A percentile compares a stretch with the other conserved stretches of the same genome.
These are phyloP conservation scores for Polyplosphaeria fusca DNA, from an alignment of 495 filamentous ascomycete species.

Conservation along the genomic window DNA sequence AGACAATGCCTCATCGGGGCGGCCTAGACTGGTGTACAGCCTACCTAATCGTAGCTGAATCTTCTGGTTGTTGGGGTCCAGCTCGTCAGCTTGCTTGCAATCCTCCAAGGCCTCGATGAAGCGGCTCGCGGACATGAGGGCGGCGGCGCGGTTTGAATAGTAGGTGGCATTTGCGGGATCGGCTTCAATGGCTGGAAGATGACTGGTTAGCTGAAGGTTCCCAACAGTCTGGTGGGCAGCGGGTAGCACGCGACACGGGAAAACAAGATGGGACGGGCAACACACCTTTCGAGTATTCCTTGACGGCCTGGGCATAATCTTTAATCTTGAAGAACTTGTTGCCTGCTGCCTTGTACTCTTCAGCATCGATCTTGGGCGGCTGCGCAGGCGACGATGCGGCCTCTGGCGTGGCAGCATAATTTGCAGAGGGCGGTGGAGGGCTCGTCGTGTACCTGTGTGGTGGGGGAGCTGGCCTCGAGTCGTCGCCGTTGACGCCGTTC, in stretches of 20 bases:
- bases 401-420: constrained; percentile 38
- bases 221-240: background rate
- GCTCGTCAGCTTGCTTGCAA: constrained; percentile 70
- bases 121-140: constrained; percentile 78
- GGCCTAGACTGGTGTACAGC: constrained; percentile 80
- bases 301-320: constrained; percentile 79
- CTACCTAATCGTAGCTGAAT: constrained; percentile 83
- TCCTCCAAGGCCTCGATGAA: constrained; percentile 81
- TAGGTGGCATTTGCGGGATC: constrained; percentile 80
- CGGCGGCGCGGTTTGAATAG: constrained; percentile 90
- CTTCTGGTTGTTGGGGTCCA: constrained; percentile 80
- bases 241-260: constrained; percentile 15
- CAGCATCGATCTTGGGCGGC: constrained; percentile 64
- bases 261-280: background rate
- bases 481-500: constrained; percentile 54
- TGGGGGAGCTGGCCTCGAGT: constrained; percentile 68
- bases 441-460: constrained; percentile 67
- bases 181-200: constrained; percentile 68
- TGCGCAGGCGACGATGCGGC: constrained; percentile 38
- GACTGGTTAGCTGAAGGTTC: constrained; percentile 10
- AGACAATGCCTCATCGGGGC: constrained; percentile 80
- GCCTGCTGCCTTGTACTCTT: constrained; percentile 83
- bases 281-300: constrained; percentile 90
- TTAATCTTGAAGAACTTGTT: constrained; percentile 96
- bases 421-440: constrained; percentile 46